A percentile compares a stretch with the other conserved stretches of the same genome.
These are phyloP conservation scores for Cyclotella cryptica DNA, from an alignment of 108 stramenopile species.

Conservation along the genomic window DNA sequence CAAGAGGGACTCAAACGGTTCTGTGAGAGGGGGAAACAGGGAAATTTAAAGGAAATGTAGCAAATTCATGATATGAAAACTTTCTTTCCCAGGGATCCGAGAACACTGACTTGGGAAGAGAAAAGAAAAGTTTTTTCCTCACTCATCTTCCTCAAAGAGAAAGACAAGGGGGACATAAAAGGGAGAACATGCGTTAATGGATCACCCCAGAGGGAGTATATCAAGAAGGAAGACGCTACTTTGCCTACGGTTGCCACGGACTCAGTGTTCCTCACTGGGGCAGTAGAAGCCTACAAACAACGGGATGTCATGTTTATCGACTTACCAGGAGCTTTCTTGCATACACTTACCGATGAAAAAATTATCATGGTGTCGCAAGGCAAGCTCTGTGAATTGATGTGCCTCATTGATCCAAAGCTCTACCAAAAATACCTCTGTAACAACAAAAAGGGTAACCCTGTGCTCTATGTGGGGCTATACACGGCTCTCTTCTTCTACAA, in stretches of 20 bases:
- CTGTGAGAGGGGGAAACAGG: constrained; percentile 32
- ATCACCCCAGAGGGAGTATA: constrained; percentile 3
- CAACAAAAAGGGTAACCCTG: constrained; percentile 5
- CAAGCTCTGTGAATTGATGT: constrained; percentile 7
- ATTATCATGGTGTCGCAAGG: constrained; percentile 25
- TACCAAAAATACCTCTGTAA: constrained; percentile 10
- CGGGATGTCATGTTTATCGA: constrained; percentile 10
- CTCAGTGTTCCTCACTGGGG: constrained; percentile 13
- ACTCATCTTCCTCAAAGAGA: no score
- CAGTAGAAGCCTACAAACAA: constrained; percentile 1
- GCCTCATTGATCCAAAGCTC: no score
- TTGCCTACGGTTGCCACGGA: constrained; percentile 12
- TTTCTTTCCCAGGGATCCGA: constrained; percentile 29
- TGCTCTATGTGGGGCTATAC: constrained; percentile 43
- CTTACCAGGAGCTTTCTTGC: constrained; percentile 21
- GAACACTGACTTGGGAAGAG: constrained; percentile 33
- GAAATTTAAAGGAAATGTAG: constrained; percentile 48
- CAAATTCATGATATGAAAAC: constrained; percentile 46
- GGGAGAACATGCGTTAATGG: constrained; percentile 44
- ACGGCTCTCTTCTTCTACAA: constrained; percentile 9
- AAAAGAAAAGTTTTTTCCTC: background rate
- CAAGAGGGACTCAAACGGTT: background rate
- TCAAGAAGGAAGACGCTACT: constrained; percentile 17
- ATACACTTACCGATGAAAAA: constrained; percentile 15
- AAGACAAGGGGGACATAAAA: constrained; percentile 32